Percentiles rank a stretch among this genome's conserved stretches.
phyloP scores from a whole-genome alignment of 805 yeast species.

The Starmera amethionina region DNA sequence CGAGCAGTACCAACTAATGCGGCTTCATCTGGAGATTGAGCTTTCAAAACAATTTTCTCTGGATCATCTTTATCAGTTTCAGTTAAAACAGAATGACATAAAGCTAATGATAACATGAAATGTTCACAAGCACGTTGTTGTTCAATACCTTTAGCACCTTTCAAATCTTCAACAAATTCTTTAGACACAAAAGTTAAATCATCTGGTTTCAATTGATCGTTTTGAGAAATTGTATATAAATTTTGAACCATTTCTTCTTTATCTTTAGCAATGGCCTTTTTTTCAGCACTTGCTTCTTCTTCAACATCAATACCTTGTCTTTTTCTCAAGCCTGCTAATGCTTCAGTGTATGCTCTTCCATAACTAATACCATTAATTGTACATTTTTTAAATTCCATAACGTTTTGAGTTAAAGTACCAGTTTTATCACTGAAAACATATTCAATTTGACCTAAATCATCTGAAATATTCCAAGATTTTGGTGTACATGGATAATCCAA shows the following conservation, averaged over 20 bases:
- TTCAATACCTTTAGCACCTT: constrained; percentile 36
- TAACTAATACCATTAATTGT: constrained; percentile 65
- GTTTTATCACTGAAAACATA: constrained; percentile 80
- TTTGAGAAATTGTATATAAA: constrained; percentile 27
- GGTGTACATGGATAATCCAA: constrained; percentile 79
- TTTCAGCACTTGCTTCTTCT: constrained; percentile 43
- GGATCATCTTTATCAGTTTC: constrained; percentile 58
- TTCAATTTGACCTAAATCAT: constrained; percentile 80
- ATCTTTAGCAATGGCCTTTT: constrained; percentile 45
- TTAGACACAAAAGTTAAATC: constrained; percentile 64
- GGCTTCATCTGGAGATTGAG: constrained; percentile 84
- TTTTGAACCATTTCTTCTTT: constrained; percentile 46
- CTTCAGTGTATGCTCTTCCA: constrained; percentile 79
- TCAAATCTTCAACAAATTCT: constrained; percentile 53
- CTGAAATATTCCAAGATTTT: constrained; percentile 77
- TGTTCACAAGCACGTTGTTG: constrained; percentile 59
- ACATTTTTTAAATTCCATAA: constrained; percentile 80
- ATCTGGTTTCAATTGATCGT: constrained; percentile 36
- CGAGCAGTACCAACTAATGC: constrained; percentile 78
- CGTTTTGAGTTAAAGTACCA: constrained; percentile 75
- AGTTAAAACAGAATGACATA: constrained; percentile 71
- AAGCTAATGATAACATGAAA: constrained; percentile 65
- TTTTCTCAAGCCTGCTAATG: constrained; percentile 67
- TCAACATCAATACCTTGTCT: constrained; percentile 72
- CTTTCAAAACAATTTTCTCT: constrained; percentile 46